Evolutionary conservation across 345 rosid genomes (phyloP).

Genomic region (Carallia pectinifolia): DNA sequence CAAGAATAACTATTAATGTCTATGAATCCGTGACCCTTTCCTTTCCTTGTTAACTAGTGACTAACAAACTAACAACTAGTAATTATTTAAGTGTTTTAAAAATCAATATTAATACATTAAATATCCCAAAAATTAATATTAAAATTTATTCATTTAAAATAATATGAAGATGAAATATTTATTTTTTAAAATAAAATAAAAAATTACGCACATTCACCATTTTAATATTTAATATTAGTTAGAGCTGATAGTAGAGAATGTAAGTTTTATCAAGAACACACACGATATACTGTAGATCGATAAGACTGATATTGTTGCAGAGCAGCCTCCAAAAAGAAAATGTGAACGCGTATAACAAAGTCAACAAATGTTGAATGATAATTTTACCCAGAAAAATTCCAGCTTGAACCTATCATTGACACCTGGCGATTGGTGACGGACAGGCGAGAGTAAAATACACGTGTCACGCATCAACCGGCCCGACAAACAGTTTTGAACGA

Average conservation of each 20-base stretch:
- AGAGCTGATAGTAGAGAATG: too few relatives aligned
- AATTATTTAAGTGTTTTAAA: too few relatives aligned
- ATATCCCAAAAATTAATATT: not conserved
- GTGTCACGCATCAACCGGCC: conserved; percentile 3
- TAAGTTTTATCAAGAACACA: too few relatives aligned
- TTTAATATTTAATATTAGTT: not conserved
- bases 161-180: too few relatives aligned
- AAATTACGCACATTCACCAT: not conserved
- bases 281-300: too few relatives aligned
- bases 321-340: conserved; percentile 4
- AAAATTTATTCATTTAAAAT: not conserved
- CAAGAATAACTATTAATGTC: too few relatives aligned
- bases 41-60: too few relatives aligned
- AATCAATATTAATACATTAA: too few relatives aligned
- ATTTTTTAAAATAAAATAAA: not conserved
- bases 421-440: not conserved
- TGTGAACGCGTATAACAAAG: conserved; percentile 32
- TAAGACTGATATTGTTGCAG: not conserved
- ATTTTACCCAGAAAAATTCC: not conserved
- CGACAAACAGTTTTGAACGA: not conserved
- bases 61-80: too few relatives aligned
- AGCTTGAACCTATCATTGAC: conserved; percentile 5
- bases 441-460: not conserved
- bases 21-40: too few relatives aligned
- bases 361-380: conserved; percentile 21